These are phyloP conservation scores for Yamadazyma paraphyllophila DNA, from an alignment of 805 yeast genomes.

Conservation along the genomic window DNA sequence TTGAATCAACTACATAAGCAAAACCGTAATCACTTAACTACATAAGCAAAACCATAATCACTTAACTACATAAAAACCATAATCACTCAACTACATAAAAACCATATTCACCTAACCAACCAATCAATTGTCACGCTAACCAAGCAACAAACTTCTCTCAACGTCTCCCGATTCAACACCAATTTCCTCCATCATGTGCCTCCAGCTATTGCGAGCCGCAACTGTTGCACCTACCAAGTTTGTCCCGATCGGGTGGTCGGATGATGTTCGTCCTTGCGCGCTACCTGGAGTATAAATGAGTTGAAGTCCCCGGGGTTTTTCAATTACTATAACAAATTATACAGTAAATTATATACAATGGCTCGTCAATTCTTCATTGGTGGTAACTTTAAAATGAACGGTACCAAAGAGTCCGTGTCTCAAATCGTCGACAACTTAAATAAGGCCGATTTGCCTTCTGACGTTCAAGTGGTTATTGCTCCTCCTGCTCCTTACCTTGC, in stretches of 20 bases:
- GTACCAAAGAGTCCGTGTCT: conserved; percentile 81
- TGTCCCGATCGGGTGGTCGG: conserved; percentile 13
- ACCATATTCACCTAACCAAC: too few relatives aligned
- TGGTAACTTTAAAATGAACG: conserved; percentile 99
- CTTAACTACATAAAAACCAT: too few relatives aligned
- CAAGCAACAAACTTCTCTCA: too few relatives aligned
- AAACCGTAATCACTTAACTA: too few relatives aligned
- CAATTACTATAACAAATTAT: neutral
- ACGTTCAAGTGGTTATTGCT: conserved; percentile 90
- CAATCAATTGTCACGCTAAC: too few relatives aligned
- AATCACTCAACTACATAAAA: too few relatives aligned
- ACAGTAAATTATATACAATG: conserved; percentile 33
- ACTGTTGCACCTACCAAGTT: neutral
- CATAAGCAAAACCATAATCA: too few relatives aligned
- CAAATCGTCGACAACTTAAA: conserved; percentile 82
- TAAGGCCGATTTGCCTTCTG: conserved; percentile 66
- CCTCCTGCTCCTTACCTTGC: conserved; percentile 94
- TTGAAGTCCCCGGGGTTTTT: neutral
- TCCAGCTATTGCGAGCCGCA: conserved; percentile 2
- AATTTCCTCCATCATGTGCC: conserved; percentile 1
- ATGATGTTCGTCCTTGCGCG: conserved; percentile 15
- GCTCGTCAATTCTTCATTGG: conserved; percentile 96
- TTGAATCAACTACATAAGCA: too few relatives aligned
- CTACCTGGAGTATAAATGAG: neutral
- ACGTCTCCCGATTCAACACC: neutral